Conservation (phyloP, 2,329 filamentous ascomycete species). For the Aureobasidium sp. region DNA sequence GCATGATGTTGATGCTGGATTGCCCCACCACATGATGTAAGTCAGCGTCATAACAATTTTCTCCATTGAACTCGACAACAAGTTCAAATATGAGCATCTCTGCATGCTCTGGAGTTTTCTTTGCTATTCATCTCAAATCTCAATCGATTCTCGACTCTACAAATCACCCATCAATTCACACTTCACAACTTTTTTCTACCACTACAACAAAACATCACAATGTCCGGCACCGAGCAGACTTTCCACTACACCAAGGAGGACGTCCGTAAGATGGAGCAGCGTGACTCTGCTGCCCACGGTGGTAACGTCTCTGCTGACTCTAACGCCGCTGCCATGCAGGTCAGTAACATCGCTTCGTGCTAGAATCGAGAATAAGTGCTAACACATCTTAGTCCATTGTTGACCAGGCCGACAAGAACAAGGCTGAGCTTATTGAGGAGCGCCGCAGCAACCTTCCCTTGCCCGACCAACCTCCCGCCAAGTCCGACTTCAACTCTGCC, state of each 20-base stretch:
- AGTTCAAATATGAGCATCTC: slow-evolving; percentile 6
- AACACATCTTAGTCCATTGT: slow-evolving; percentile 18
- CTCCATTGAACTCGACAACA: neutral
- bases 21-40: slow-evolving; percentile 13
- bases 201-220: slow-evolving; percentile 18
- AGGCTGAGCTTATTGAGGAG: slow-evolving; percentile 60
- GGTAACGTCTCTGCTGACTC: slow-evolving; percentile 40
- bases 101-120: slow-evolving; percentile 3
- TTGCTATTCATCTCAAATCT: slow-evolving; percentile 9
- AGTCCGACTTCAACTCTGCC: slow-evolving; percentile 71
- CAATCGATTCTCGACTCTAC: neutral
- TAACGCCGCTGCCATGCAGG: slow-evolving; percentile 42
- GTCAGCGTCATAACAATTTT: slow-evolving; percentile 4
- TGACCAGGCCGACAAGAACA: slow-evolving; percentile 36
- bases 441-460: slow-evolving; percentile 68
- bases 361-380: neutral
- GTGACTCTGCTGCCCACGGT: slow-evolving; percentile 32
- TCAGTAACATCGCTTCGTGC: slow-evolving; percentile 21
- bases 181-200: neutral
- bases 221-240: slow-evolving; percentile 33
- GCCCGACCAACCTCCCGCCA: slow-evolving; percentile 67
- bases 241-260: slow-evolving; percentile 45
- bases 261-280: slow-evolving; percentile 42
- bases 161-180: neutral
- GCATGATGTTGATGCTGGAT: neutral